A percentile compares a stretch with the other conserved stretches of the same genome.
Evolutionary conservation across 257 asterid genomes (phyloP).

Genomic region (Apocynum venetum): DNA sequence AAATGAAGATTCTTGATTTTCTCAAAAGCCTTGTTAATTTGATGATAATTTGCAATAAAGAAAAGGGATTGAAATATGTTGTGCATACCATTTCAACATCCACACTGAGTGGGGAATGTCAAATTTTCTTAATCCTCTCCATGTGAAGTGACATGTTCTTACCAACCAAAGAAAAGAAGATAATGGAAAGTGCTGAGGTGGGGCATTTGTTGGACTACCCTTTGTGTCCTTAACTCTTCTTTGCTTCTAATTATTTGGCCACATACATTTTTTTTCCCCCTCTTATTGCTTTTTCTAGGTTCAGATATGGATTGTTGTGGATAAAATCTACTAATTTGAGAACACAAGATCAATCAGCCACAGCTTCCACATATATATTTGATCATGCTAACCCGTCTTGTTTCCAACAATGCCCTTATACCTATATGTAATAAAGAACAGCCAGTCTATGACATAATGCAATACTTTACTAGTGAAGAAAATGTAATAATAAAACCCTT

Average conservation of each 20-base stretch:
- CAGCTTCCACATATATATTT: not conserved
- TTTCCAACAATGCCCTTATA: not conserved
- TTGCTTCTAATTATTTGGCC: not conserved
- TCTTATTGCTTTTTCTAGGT: not conserved
- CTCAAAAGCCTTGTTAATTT: not conserved
- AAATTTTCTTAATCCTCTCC: not conserved
- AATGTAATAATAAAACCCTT: too few species aligned
- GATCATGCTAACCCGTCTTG: not conserved
- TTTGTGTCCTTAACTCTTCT: not conserved
- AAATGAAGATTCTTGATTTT: not conserved
- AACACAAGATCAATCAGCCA: not conserved
- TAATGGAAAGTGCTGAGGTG: not conserved
- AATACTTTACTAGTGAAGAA: too few species aligned
- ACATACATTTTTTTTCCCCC: not conserved
- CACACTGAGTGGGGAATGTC: not conserved
- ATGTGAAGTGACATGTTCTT: conserved; percentile 1
- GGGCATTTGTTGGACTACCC: conserved; percentile 1
- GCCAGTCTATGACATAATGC: too few species aligned
- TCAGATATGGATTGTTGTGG: not conserved
- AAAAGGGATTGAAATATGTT: not conserved
- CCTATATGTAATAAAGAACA: not conserved
- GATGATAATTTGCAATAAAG: not conserved
- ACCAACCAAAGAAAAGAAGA: not conserved
- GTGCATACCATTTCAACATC: not conserved
- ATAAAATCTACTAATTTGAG: not conserved